These are phyloP conservation scores for Yamadazyma mexicana DNA, from an alignment of 1,139 yeast genomes.

Conservation along the genomic window DNA sequence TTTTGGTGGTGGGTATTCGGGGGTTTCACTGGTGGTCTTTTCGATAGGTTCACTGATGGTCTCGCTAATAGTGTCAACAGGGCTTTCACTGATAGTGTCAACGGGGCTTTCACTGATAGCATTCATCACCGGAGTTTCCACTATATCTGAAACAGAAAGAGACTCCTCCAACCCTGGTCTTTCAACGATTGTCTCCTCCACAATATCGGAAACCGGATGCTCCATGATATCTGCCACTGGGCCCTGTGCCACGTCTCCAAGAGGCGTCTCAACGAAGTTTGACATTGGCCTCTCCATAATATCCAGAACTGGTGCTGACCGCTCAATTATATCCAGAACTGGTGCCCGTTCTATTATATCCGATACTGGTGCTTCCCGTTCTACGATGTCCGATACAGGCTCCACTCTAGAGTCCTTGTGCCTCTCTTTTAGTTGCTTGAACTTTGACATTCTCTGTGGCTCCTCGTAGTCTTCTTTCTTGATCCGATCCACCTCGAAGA, in stretches of 20 bases:
- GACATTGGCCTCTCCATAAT: too few relatives aligned
- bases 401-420: constrained; percentile 4
- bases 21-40: too few relatives aligned
- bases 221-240: constrained; percentile 10
- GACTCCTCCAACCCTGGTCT: constrained; percentile 3
- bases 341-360: constrained; percentile 11
- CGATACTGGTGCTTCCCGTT: constrained; percentile 5
- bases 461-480: constrained; percentile 37
- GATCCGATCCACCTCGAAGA: constrained; percentile 60
- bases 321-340: too few relatives aligned
- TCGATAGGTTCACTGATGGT: too few relatives aligned
- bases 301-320: too few relatives aligned
- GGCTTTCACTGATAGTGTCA: too few relatives aligned
- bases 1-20: too few relatives aligned
- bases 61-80: too few relatives aligned
- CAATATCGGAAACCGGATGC: constrained; percentile 8
- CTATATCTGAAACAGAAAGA: constrained; percentile 1
- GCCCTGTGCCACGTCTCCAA: too few relatives aligned
- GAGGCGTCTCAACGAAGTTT: too few relatives aligned
- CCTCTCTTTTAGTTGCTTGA: constrained; percentile 21
- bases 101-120: too few relatives aligned
- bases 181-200: constrained; percentile 5
- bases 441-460: constrained; percentile 31
- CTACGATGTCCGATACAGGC: background rate
- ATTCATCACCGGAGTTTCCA: background rate